phyloP scores from a whole-genome alignment of 495 filamentous ascomycete genomes.

The Trichoderma virens region DNA sequence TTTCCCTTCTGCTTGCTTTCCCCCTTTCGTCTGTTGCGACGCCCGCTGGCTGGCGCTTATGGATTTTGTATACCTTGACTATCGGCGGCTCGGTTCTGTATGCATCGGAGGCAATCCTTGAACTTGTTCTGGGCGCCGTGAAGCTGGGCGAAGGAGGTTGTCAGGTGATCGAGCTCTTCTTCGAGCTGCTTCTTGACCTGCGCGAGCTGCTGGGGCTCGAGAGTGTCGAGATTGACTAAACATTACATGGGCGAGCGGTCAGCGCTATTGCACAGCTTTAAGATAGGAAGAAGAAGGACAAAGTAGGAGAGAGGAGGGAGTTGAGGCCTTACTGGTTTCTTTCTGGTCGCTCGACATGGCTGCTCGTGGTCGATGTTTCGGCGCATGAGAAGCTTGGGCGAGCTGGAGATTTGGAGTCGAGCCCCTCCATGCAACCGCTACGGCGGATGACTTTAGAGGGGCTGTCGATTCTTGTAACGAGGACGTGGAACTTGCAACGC shows the following conservation, averaged over 20 bases:
- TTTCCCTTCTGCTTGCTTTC: neutral
- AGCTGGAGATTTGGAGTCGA: neutral
- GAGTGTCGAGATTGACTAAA: conserved; percentile 39
- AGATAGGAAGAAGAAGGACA: neutral
- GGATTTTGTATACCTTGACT: conserved; percentile 7
- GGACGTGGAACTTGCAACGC: neutral
- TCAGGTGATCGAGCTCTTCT: conserved; percentile 89
- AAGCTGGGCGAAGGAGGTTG: conserved; percentile 77
- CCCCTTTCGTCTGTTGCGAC: too few relatives aligned
- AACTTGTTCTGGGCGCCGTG: conserved; percentile 86
- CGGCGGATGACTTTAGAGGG: neutral
- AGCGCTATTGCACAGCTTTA: neutral
- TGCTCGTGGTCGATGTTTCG: neutral
- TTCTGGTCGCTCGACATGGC: conserved; percentile 10
- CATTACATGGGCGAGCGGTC: neutral
- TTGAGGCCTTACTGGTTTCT: conserved; percentile 2
- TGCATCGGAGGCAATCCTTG: conserved; percentile 71
- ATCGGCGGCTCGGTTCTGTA: conserved; percentile 41
- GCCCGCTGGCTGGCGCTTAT: neutral
- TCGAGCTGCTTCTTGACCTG: conserved; percentile 90
- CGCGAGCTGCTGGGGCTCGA: conserved; percentile 43
- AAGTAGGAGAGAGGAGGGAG: neutral
- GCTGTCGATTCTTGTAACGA: conserved; percentile 4
- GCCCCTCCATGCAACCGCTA: conserved; percentile 2
- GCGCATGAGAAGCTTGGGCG: neutral